phyloP scores from a whole-genome alignment of 306 rosid genomes.

The Spatholobus suberectus region DNA sequence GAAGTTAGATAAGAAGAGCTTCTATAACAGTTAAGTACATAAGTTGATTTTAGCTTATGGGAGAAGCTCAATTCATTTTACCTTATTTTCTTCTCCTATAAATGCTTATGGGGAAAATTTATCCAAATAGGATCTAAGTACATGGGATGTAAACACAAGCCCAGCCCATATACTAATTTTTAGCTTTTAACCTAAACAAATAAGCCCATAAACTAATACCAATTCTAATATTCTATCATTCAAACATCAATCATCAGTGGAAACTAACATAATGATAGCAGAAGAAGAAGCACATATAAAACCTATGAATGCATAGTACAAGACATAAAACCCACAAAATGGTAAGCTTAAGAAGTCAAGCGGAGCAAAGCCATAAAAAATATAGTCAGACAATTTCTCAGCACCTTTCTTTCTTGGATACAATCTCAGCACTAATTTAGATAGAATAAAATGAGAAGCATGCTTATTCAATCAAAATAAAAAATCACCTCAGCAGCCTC shows the following conservation, averaged over 20 bases:
- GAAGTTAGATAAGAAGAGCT: too few relatives aligned
- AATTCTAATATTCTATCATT: not conserved
- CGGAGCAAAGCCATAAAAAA: not conserved
- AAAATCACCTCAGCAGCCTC: constrained; percentile 93
- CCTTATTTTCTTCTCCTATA: too few relatives aligned
- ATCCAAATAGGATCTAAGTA: too few relatives aligned
- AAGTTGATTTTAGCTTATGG: too few relatives aligned
- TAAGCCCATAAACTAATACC: constrained; percentile 15
- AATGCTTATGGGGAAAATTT: too few relatives aligned
- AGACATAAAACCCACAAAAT: constrained; percentile 14
- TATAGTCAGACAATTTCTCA: not conserved
- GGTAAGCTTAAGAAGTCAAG: constrained; percentile 22
- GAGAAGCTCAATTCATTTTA: too few relatives aligned
- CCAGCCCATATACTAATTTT: constrained; percentile 12
- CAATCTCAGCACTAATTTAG: constrained; percentile 9
- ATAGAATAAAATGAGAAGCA: constrained; percentile 28
- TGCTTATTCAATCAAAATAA: constrained; percentile 36
- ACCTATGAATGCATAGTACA: not conserved
- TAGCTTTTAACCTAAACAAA: constrained; percentile 1
- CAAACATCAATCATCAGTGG: constrained; percentile 9
- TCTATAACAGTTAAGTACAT: too few relatives aligned
- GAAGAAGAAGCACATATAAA: constrained; percentile 7
- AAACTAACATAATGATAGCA: not conserved
- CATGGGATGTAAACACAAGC: not conserved
- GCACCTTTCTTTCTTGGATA: not conserved